phyloP scores from a whole-genome alignment of 1,284 basidiomycete genomes.

The Tilletia indica region DNA sequence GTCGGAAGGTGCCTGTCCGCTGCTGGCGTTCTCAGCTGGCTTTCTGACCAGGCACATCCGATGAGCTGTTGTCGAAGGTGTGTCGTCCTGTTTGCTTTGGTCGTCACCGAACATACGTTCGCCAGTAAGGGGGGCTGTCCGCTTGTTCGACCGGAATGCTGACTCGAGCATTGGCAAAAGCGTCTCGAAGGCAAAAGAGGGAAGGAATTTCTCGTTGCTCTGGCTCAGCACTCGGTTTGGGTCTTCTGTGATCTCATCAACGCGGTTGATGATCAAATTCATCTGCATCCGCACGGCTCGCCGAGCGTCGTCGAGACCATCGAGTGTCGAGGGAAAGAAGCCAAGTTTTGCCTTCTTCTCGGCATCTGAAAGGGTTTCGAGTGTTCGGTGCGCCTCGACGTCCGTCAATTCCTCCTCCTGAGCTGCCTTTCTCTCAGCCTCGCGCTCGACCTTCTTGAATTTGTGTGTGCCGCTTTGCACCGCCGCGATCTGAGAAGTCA shows the following conservation, averaged over 20 bases:
- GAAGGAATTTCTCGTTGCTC: conserved; percentile 6
- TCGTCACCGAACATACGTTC: conserved; percentile 10
- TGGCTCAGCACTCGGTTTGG: background rate
- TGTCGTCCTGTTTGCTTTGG: background rate
- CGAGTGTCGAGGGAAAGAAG: conserved; percentile 10
- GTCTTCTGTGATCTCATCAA: conserved; percentile 12
- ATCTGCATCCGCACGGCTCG: conserved; percentile 10
- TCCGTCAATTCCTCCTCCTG: too few species aligned
- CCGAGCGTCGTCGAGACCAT: conserved; percentile 17
- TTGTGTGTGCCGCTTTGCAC: conserved; percentile 3
- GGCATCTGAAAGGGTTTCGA: background rate
- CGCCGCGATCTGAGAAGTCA: conserved; percentile 9
- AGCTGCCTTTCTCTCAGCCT: background rate
- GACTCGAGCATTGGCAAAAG: conserved; percentile 15
- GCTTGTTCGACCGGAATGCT: conserved; percentile 11
- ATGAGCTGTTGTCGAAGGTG: too few species aligned
- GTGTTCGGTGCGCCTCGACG: background rate
- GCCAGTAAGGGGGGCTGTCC: conserved; percentile 16
- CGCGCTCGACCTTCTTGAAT: conserved; percentile 16
- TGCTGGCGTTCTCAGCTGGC: background rate
- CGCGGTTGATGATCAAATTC: conserved; percentile 19
- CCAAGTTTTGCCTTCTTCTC: conserved; percentile 14
- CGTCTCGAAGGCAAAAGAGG: conserved; percentile 16
- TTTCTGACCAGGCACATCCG: conserved; percentile 16
- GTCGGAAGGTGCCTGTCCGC: too few species aligned